Conservation (phyloP, 345 rosid genomes). For the Nasturtium officinale region DNA sequence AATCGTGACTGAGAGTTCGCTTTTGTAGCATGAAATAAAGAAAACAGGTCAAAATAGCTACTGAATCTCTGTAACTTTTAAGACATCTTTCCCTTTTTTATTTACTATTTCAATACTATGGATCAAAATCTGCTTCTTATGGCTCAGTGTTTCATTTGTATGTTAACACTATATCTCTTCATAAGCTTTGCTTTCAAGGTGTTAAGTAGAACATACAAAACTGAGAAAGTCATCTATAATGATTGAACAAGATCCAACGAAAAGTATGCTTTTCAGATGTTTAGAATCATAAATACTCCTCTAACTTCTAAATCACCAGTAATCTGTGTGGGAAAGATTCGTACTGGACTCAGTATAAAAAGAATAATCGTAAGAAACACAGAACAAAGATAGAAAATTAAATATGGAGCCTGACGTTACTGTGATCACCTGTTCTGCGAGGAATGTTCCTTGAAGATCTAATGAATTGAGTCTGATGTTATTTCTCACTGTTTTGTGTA, state of each 20-base stretch:
- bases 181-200: conserved; percentile 31
- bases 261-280: conserved; percentile 15
- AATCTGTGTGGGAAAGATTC: conserved; percentile 35
- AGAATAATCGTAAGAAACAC: conserved; percentile 1
- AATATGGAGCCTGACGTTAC: neutral
- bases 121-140: neutral
- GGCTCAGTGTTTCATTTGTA: conserved; percentile 12
- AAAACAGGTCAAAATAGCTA: conserved; percentile 6
- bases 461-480: conserved; percentile 24
- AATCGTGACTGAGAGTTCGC: conserved; percentile 31
- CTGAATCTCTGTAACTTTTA: conserved; percentile 7
- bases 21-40: conserved; percentile 31
- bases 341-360: conserved; percentile 21
- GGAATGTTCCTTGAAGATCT: conserved; percentile 21
- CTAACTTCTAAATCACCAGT: conserved; percentile 31
- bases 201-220: conserved; percentile 24
- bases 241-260: conserved; percentile 32
- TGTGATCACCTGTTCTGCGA: conserved; percentile 31
- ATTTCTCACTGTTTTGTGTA: conserved; percentile 20
- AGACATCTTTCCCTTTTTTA: neutral
- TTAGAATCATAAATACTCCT: conserved; percentile 34
- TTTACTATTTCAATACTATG: conserved; percentile 3
- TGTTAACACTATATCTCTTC: conserved; percentile 22
- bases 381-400: conserved; percentile 14
- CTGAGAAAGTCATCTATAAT: conserved; percentile 15